These are phyloP conservation scores for Linum usitatissimum DNA, from an alignment of 345 rosid species.

Conservation along the genomic window DNA sequence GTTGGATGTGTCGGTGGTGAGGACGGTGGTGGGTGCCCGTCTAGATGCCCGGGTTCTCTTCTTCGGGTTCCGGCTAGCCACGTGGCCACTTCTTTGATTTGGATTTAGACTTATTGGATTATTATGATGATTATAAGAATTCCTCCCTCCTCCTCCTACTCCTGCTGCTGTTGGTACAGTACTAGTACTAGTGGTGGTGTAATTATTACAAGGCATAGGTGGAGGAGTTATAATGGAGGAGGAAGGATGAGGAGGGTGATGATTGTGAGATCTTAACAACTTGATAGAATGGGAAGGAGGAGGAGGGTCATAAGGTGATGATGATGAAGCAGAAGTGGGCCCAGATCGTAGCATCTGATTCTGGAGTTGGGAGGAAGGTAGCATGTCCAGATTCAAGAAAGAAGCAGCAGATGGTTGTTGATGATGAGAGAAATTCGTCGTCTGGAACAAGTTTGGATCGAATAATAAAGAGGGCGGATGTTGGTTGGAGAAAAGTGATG, in stretches of 20 bases:
- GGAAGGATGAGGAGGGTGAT: constrained; percentile 15
- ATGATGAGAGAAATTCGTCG: constrained; percentile 14
- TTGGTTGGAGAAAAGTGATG: constrained; percentile 12
- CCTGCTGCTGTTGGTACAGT: no score
- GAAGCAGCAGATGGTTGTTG: constrained; percentile 18
- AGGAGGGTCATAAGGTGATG: constrained; percentile 15
- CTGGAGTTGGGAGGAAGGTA: constrained; percentile 17
- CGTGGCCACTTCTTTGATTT: neutral
- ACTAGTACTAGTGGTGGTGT: no score
- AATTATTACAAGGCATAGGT: neutral
- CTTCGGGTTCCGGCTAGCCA: constrained; percentile 44
- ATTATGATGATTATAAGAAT: neutral
- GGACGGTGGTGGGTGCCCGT: constrained; percentile 80
- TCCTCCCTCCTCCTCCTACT: no score
- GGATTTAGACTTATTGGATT: neutral
- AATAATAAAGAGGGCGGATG: constrained; percentile 11
- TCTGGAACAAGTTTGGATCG: neutral
- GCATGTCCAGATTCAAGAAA: constrained; percentile 15
- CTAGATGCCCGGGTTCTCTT: constrained; percentile 83
- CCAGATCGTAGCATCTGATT: constrained; percentile 23
- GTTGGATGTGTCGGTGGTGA: constrained; percentile 79
- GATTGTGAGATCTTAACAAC: constrained; percentile 15
- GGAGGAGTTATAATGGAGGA: constrained; percentile 14
- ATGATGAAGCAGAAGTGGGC: constrained; percentile 6
- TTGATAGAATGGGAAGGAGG: constrained; percentile 15